Evolutionary conservation across 345 rosid species (phyloP).

Genomic region (Salix udensis): DNA sequence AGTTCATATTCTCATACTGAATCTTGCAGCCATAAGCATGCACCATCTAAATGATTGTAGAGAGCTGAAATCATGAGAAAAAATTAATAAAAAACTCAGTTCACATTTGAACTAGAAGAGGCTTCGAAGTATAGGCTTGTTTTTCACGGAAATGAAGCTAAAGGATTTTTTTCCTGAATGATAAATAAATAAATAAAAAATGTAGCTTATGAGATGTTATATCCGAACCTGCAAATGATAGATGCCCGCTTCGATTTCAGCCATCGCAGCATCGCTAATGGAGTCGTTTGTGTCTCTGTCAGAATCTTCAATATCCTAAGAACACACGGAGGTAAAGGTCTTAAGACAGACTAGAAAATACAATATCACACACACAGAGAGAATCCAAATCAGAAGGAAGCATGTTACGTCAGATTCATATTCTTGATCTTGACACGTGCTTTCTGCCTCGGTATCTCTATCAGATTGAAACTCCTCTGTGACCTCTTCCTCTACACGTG

Average conservation of each 20-base stretch:
- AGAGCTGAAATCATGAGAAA: neutral
- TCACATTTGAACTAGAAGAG: neutral
- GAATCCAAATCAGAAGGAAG: conserved; percentile 1
- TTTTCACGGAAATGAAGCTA: neutral
- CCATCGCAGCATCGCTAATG: conserved; percentile 54
- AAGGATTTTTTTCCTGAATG: neutral
- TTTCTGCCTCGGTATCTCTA: conserved; percentile 27
- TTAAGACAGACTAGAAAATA: conserved; percentile 12
- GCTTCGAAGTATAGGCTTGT: neutral
- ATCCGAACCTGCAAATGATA: conserved; percentile 67
- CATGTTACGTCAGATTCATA: conserved; percentile 48
- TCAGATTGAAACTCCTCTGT: conserved; percentile 33
- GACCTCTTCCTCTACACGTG: conserved; percentile 40
- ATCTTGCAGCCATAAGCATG: neutral
- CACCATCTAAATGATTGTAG: neutral
- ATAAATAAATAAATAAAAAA: neutral
- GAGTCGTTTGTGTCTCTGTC: conserved; percentile 38
- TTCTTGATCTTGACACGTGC: conserved; percentile 31
- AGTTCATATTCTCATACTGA: neutral
- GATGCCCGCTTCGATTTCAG: conserved; percentile 68
- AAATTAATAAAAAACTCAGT: neutral
- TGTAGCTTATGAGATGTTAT: conserved; percentile 4
- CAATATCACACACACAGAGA: neutral
- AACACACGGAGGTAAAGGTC: conserved; percentile 8
- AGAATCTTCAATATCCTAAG: conserved; percentile 41